Evolutionary conservation across 139 green algal species (phyloP), one percentile per base, ranked within the genome.

Genomic region (Closterium sp.): DNA sequence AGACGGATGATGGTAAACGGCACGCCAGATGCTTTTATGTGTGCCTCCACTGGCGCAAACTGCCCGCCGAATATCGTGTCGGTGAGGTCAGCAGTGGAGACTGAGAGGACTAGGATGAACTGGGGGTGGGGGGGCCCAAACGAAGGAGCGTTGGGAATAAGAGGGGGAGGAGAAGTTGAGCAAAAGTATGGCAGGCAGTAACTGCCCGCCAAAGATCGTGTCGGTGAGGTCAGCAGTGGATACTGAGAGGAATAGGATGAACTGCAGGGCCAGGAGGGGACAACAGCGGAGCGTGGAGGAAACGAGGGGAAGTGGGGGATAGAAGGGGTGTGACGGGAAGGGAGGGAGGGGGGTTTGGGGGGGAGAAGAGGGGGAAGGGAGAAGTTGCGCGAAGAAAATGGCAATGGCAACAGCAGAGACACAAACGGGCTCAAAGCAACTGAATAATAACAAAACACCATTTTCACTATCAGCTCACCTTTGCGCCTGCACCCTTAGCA

Each of bases 401-500:
- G 19, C 17, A 24, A 79, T 24, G 62, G 27, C 62, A 79, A 79
- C 62, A 27, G 62, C 62, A 79, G 17, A 79, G 27, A 79, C 42
- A 79, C 17, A 5, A 22, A 79, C 62, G 24, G 62, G 19, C 62
- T 79, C 62, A 79, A 79, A 24, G 62, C 19, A 5, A 4, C 17
- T 79, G 19, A 79, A 70, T 27, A 50, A 9, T 50, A 50, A 9
- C 7, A 50, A 50, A 7, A 50, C 38, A 50, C n/a, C n/a, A 9
- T 50, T 9, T 17, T 7, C 38, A 50, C 13, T 50, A 13, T 50
- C 79, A 28, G 1, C 27, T 89, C 24, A 89, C 31, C 87, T 89
- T 89, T 9, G 31, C 32, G 87, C 87, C 87, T 73, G 87, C 87
- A 89, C 31, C 87, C 87, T 89, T 89, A 7, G 87, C 87, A 29